Conservation (phyloP, 352 stramenopile genomes). For the Phytophthora parvispora region DNA sequence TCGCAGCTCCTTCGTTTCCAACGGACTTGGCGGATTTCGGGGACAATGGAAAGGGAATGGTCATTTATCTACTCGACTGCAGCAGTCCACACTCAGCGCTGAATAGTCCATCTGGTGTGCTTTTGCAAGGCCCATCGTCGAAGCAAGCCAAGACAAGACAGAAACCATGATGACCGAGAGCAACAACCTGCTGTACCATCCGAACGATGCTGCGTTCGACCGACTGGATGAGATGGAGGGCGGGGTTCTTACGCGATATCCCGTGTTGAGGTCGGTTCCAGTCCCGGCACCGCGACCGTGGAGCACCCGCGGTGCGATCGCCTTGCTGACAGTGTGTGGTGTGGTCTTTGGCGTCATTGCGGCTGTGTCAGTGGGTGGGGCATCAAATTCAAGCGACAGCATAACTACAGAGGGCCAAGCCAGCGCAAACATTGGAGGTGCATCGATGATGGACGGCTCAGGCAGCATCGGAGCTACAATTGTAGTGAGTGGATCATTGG, state of each 20-base stretch:
- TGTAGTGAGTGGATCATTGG: constrained; percentile 6
- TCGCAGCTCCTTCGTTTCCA: constrained; percentile 29
- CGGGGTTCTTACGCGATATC: constrained; percentile 12
- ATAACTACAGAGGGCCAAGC: constrained; percentile 6
- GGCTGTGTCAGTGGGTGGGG: constrained; percentile 6
- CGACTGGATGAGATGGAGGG: constrained; percentile 37
- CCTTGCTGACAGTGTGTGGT: constrained; percentile 30
- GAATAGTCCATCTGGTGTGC: not conserved
- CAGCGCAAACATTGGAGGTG: constrained; percentile 5
- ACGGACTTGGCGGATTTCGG: constrained; percentile 14
- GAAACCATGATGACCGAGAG: constrained; percentile 36
- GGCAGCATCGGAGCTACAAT: constrained; percentile 10
- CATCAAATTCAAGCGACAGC: not conserved
- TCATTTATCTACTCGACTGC: constrained; percentile 23
- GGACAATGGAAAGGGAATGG: not conserved
- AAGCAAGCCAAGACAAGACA: not conserved
- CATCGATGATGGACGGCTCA: constrained; percentile 12
- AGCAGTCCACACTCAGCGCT: not conserved
- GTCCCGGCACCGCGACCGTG: constrained; percentile 25
- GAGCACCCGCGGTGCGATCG: constrained; percentile 29
- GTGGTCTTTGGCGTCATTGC: constrained; percentile 39
- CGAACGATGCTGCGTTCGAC: constrained; percentile 26
- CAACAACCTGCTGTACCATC: constrained; percentile 37
- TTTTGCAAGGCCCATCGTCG: not conserved
- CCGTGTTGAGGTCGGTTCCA: constrained; percentile 33